These are phyloP conservation scores for Hypoxylon sp. DNA, from an alignment of 2,329 filamentous ascomycete genomes.

Conservation along the genomic window DNA sequence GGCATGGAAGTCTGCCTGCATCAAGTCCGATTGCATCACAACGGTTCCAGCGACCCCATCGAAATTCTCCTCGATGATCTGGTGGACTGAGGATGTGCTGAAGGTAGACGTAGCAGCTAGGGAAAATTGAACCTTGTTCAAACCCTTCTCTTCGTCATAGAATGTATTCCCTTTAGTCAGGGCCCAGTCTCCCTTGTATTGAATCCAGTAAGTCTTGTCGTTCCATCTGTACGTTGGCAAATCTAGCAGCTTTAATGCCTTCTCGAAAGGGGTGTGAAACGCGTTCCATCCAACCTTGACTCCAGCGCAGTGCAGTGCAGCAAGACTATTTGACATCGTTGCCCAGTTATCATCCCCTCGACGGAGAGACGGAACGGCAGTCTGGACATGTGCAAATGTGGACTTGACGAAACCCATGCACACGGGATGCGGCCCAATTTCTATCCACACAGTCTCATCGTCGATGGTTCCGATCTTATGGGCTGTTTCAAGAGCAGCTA, in stretches of 20 bases:
- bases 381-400: conserved; percentile 59
- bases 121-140: conserved; percentile 1
- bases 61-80: conserved; percentile 4
- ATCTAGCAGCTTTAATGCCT: conserved; percentile 65
- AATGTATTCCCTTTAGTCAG: conserved; percentile 68
- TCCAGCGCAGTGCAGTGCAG: conserved; percentile 70
- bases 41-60: conserved; percentile 39
- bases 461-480: conserved; percentile 65
- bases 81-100: conserved; percentile 11
- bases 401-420: conserved; percentile 73
- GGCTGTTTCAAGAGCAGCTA: conserved; percentile 67
- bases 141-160: not conserved
- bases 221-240: conserved; percentile 81
- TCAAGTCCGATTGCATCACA: conserved; percentile 57
- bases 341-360: conserved; percentile 70
- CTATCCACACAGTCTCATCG: conserved; percentile 73
- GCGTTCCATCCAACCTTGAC: conserved; percentile 79
- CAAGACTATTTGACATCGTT: conserved; percentile 66
- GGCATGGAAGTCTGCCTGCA: conserved; percentile 56
- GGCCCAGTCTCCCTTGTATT: conserved; percentile 77
- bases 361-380: conserved; percentile 66
- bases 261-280: conserved; percentile 69
- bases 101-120: not conserved
- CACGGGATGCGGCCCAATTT: conserved; percentile 78
- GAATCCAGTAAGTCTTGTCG: conserved; percentile 78